Base-by-base conservation (phyloP, 2,329 filamentous ascomycete species). In the Fusarium sp. region DNA sequence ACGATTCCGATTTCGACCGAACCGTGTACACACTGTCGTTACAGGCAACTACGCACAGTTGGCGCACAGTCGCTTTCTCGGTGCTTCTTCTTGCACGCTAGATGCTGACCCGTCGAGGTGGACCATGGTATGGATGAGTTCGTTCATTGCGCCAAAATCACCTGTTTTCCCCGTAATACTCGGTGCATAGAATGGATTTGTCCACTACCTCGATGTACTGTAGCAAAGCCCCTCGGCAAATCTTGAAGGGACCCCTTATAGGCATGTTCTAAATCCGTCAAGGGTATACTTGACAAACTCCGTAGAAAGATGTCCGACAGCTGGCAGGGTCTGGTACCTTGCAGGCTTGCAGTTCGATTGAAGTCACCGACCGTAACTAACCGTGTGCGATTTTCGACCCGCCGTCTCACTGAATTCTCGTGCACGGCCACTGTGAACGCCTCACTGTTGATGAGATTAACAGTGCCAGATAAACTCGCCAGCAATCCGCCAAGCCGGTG, bases 1-100 rank as follows among this genome's bases (percentile, higher is more conserved):
- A 52, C 18, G 44, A 57, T 71, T 49, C 74, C 74, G 74, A 74
- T 13, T 75, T 74, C 74, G 62, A 57, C 74, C 74, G 74, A 69
- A 52, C 74, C 64, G 72, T 75, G 37, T 32, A 27, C 20, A 14
- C 45, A 73, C 60, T 71, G 70, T 66, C 16, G n/a, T 25, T 3
- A 3, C 2, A 41, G 9, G 13, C 16, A 2, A 7, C 7, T 4
- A 9, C 37, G 16, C 16, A 18, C 25, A 46, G 41, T 42, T 8
- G 12, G n/a, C 37, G 20, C 25, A 71, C 67, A 72, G 67, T 73
- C 20, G 20, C 24, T n/a, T 22, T 45, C 52, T 52, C 44, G 30
- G 48, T 46, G 37, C 40, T 45, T 47, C 51, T 54, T 64, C 51
- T 54, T 65, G 45, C 53, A 57, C 51, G 41, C 51, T 49, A 47